phyloP scores from a whole-genome alignment of 768 basidiomycete genomes.

The Cystobasidium tubakii region DNA sequence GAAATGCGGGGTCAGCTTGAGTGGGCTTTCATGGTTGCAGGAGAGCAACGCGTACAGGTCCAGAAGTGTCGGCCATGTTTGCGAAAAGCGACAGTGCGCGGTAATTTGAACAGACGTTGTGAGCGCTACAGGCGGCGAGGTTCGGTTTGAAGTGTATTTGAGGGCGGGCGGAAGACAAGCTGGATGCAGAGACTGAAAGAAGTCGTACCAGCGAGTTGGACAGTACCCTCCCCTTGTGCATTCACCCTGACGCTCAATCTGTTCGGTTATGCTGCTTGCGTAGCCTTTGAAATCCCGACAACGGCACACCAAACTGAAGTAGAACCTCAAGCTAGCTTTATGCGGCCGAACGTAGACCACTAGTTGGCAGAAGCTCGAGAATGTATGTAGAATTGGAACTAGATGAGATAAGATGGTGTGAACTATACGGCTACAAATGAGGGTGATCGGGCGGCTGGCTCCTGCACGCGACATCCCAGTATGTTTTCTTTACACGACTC shows the following conservation, averaged over 20 bases:
- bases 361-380: no score
- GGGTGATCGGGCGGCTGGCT: not conserved
- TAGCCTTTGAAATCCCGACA: not conserved
- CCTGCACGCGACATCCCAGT: no score
- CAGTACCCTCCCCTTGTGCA: not conserved
- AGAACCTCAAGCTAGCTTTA: no score
- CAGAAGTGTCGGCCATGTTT: not conserved
- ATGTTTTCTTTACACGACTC: no score
- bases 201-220: not conserved
- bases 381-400: no score
- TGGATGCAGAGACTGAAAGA: constrained; percentile 3
- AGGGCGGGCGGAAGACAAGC: not conserved
- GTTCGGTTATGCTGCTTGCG: not conserved
- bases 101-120: not conserved
- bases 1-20: not conserved
- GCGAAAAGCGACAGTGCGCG: not conserved
- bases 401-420: no score
- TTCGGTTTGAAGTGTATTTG: not conserved
- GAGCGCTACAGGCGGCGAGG: not conserved
- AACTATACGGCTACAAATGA: no score
- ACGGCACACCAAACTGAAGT: no score
- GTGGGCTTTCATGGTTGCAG: not conserved
- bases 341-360: no score
- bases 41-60: not conserved
- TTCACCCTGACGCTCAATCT: not conserved